These are phyloP conservation scores for Collybia sordida DNA, from an alignment of 768 basidiomycete genomes.

Conservation along the genomic window DNA sequence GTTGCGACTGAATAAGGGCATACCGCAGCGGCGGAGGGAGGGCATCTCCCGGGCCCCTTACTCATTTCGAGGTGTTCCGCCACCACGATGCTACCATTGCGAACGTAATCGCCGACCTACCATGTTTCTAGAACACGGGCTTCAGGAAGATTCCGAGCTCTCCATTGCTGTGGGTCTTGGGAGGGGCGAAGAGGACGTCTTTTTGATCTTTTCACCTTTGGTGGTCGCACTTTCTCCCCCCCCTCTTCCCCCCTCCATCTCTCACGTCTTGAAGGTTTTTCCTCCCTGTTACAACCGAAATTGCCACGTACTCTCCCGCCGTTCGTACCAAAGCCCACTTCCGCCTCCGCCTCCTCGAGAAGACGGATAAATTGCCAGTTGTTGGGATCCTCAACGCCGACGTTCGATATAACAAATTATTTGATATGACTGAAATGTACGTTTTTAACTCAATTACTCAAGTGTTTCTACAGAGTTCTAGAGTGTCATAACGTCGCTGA, in stretches of 20 bases:
- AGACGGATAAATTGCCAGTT: constrained; percentile 1
- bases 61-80: constrained; percentile 6
- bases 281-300: constrained; percentile 11
- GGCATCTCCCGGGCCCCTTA: background rate
- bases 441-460: constrained; percentile 10
- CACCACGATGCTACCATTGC: constrained; percentile 4
- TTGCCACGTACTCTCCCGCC: constrained; percentile 11
- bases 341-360: constrained; percentile 3
- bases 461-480: constrained; percentile 1
- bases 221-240: constrained; percentile 11
- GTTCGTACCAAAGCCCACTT: constrained; percentile 5
- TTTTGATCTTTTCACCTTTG: constrained; percentile 19
- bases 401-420: background rate
- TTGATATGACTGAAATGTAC: constrained; percentile 14
- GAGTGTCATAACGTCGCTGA: background rate
- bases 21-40: constrained; percentile 4
- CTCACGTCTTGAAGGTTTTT: too few relatives aligned
- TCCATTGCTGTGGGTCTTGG: constrained; percentile 22
- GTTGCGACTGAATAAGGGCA: background rate
- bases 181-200: constrained; percentile 14
- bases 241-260: constrained; percentile 15
- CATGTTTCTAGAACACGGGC: constrained; percentile 28
- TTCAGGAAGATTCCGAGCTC: constrained; percentile 24
- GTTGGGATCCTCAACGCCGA: constrained; percentile 1
- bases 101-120: constrained; percentile 15